These are phyloP conservation scores for Lithohypha guttulata DNA, from an alignment of 2,329 filamentous ascomycete genomes.

Conservation along the genomic window DNA sequence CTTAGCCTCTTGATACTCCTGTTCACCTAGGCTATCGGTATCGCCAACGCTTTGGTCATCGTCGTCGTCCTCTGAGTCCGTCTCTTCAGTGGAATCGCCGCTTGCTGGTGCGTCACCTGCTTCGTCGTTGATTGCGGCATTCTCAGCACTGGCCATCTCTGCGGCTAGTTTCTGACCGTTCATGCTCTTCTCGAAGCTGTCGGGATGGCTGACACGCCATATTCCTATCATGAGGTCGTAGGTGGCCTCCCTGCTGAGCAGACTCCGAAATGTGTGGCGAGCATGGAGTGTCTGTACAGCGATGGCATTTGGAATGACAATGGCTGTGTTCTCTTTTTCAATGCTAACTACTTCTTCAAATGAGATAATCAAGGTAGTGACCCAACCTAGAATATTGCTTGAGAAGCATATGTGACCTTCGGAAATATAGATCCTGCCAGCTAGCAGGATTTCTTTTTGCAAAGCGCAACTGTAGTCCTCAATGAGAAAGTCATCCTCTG, in stretches of 20 bases:
- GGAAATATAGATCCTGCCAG: slow-evolving; percentile 88
- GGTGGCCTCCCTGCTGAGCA: slow-evolving; percentile 86
- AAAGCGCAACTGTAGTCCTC: slow-evolving; percentile 97
- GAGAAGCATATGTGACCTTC: slow-evolving; percentile 97
- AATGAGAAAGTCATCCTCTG: slow-evolving; percentile 94
- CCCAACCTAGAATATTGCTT: slow-evolving; percentile 97
- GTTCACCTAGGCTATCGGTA: slow-evolving; percentile 43
- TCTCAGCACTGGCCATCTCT: slow-evolving; percentile 72
- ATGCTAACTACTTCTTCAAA: slow-evolving; percentile 97
- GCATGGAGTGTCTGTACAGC: slow-evolving; percentile 94
- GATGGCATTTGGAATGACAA: slow-evolving; percentile 93
- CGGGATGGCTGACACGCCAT: slow-evolving; percentile 90
- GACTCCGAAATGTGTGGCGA: slow-evolving; percentile 89
- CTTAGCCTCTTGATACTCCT: slow-evolving; percentile 41
- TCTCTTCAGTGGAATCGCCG: slow-evolving; percentile 66
- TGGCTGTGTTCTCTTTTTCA: slow-evolving; percentile 89
- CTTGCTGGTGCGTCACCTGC: slow-evolving; percentile 38
- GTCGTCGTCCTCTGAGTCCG: slow-evolving; percentile 49
- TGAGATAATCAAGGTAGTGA: slow-evolving; percentile 92
- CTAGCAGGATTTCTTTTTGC: slow-evolving; percentile 88
- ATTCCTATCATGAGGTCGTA: slow-evolving; percentile 97
- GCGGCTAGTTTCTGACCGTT: slow-evolving; percentile 64
- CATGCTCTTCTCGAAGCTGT: slow-evolving; percentile 74
- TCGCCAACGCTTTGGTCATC: slow-evolving; percentile 51
- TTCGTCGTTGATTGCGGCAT: slow-evolving; percentile 66